These are phyloP conservation scores for Botryobasidium botryosum DNA, from an alignment of 768 basidiomycete genomes.

Conservation along the genomic window DNA sequence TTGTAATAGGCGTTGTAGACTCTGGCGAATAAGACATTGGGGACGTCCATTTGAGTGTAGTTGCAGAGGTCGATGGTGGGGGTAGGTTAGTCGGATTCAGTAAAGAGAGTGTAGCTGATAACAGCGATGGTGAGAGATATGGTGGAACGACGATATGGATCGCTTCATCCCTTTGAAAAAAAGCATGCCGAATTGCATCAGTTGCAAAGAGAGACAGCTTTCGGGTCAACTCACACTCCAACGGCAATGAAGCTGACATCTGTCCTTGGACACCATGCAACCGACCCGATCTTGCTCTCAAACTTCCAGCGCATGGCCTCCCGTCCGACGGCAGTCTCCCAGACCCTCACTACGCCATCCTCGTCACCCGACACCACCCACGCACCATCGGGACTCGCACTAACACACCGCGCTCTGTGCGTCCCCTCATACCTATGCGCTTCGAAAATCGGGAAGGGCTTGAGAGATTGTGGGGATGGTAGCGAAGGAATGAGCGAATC, in stretches of 20 bases:
- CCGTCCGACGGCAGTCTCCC: conserved; percentile 82
- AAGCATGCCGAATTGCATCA: neutral
- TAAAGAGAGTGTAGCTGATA: conserved; percentile 41
- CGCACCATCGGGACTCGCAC: conserved; percentile 70
- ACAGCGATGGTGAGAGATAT: conserved; percentile 41
- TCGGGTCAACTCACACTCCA: conserved; percentile 44
- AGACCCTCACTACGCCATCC: conserved; percentile 65
- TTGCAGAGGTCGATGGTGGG: conserved; percentile 37
- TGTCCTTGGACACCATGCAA: conserved; percentile 86
- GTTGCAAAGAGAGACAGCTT: neutral
- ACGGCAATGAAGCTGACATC: conserved; percentile 69
- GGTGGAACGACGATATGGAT: conserved; percentile 72
- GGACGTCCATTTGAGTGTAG: conserved; percentile 48
- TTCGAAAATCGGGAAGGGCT: conserved; percentile 84
- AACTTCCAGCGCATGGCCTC: conserved; percentile 81
- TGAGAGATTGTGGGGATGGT: conserved; percentile 77
- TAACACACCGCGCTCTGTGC: conserved; percentile 54
- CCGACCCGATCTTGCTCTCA: conserved; percentile 55
- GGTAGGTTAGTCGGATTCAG: conserved; percentile 50
- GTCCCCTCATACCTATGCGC: conserved; percentile 45
- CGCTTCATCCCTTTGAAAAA: conserved; percentile 46
- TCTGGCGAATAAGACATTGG: conserved; percentile 20
- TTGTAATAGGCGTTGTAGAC: conserved; percentile 39
- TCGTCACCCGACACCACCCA: conserved; percentile 93
- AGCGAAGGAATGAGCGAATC: conserved; percentile 84